Evolutionary conservation across 176 grass and related monocot genomes (phyloP), one percentile per base, ranked within the genome.

Genomic region (Otatea glauca): DNA sequence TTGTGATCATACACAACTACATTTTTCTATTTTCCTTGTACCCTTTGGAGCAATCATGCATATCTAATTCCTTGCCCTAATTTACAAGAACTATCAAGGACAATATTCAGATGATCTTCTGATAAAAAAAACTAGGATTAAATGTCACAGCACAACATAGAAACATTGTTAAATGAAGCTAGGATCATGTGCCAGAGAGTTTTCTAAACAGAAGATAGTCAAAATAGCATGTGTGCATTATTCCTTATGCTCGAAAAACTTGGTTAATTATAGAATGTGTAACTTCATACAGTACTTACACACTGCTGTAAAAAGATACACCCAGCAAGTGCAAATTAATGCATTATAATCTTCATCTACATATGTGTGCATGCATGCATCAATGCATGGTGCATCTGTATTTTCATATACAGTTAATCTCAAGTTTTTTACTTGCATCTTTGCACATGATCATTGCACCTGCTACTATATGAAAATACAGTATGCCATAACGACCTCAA

Each of bases 241-340:
- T 59, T 10, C 34, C 74, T 14, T 41, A 6, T 8, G 41, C 41
- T 42, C 41, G 41, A 41, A 56, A 9, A 14, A 21, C n/a, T 25
- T 49, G 15, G 7, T 72, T 25, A 29, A 38, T 55, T 13, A 14
- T 15, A 41, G 1, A 7, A 68, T 68, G 65, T 3, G 5, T 18
- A 35, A 68, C 4, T 17, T 41, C 17, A 68, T 41, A 45, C 43
- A 45, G 43, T 45, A 45, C 43, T 45, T 11, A 44, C 43, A 44
- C 35, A 39, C 51, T 58, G 53, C 74, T 76, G 74, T 24, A 59
- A 76, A 72, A 27, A 44, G 56, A 77, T 11, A 9, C 75, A 45
- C 38, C n/a, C 43, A 45, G 2, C 9, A 45, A 45, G 43, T 45
- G 43, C 43, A 45, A 45, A 45, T 45, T 45, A 11, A 45, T 45